A percentile compares a stretch with the other conserved stretches of the same genome.
Evolutionary conservation across 2,329 filamentous ascomycete genomes (phyloP).

Genomic region (Xylariaceae sp.): DNA sequence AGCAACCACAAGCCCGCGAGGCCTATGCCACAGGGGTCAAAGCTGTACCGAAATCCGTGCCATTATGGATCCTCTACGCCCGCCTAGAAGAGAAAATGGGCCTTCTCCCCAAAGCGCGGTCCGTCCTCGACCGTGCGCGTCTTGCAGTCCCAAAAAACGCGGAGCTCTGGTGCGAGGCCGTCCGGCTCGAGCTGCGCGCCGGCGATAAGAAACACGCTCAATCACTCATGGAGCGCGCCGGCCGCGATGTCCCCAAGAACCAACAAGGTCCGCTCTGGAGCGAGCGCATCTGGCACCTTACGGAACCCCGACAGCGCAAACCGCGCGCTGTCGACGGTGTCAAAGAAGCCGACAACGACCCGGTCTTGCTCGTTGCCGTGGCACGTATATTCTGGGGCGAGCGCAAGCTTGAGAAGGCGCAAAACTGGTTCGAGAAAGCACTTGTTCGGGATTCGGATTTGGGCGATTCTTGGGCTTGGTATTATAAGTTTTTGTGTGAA

Average conservation of each 20-base stretch:
- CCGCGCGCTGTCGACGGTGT: conserved; percentile 89
- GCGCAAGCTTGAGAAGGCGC: conserved; percentile 85
- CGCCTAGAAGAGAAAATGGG: conserved; percentile 83
- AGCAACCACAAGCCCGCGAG: conserved; percentile 79
- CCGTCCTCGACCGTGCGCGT: conserved; percentile 85
- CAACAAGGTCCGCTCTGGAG: conserved; percentile 80
- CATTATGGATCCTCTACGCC: conserved; percentile 85
- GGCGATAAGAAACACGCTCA: conserved; percentile 81
- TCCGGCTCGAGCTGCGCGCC: conserved; percentile 84
- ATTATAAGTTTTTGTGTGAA: conserved; percentile 86
- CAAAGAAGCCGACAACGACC: conserved; percentile 92
- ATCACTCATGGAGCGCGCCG: conserved; percentile 85
- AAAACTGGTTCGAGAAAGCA: conserved; percentile 96
- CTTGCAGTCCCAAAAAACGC: conserved; percentile 81
- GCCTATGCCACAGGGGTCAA: conserved; percentile 86
- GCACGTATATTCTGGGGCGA: conserved; percentile 96
- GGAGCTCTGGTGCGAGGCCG: conserved; percentile 87
- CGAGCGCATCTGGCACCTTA: conserved; percentile 93
- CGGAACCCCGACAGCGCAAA: conserved; percentile 87
- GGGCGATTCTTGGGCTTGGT: conserved; percentile 97
- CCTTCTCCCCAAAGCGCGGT: conserved; percentile 84
- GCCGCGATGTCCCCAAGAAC: conserved; percentile 78
- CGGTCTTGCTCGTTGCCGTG: conserved; percentile 82
- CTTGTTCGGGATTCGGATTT: conserved; percentile 80
- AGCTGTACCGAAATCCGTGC: conserved; percentile 76